These are phyloP conservation scores for Calycina marina DNA, from an alignment of 2,329 filamentous ascomycete genomes.

Conservation along the genomic window DNA sequence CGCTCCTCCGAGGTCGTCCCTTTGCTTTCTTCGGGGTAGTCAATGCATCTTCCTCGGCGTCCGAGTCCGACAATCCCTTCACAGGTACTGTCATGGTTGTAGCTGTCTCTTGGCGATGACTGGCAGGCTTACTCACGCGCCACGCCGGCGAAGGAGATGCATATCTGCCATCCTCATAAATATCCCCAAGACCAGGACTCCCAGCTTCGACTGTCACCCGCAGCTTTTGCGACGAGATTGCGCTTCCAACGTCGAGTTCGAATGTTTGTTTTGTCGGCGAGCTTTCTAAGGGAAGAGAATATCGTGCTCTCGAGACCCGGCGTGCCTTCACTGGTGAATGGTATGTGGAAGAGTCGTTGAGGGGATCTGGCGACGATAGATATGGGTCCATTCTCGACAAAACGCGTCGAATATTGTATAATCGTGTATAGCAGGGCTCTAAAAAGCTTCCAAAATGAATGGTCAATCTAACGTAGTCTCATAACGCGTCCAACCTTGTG, in stretches of 20 bases:
- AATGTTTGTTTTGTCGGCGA: conserved; percentile 24
- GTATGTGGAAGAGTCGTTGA: conserved; percentile 18
- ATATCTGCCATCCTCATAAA: conserved; percentile 8
- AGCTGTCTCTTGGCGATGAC: conserved; percentile 15
- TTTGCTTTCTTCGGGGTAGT: conserved; percentile 27
- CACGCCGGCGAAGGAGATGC: conserved; percentile 10
- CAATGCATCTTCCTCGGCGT: conserved; percentile 13
- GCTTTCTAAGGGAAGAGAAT: conserved; percentile 16
- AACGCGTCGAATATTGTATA: not conserved
- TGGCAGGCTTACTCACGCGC: conserved; percentile 1
- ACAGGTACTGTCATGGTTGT: conserved; percentile 21
- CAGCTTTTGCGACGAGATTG: conserved; percentile 23
- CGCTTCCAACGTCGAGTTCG: conserved; percentile 22
- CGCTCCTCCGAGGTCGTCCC: conserved; percentile 28
- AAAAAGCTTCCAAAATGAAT: no score
- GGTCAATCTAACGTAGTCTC: no score
- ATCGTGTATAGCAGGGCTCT: no score
- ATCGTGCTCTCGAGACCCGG: conserved; percentile 11
- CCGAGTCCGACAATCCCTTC: conserved; percentile 21
- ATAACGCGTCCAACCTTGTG: no score
- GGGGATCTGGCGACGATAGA: conserved; percentile 22
- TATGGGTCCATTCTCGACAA: not conserved
- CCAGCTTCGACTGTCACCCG: conserved; percentile 23
- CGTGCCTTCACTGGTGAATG: conserved; percentile 17
- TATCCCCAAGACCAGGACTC: conserved; percentile 15